Conservation (phyloP, 116 monocot genomes). For the Papilionanthe hybrid region DNA sequence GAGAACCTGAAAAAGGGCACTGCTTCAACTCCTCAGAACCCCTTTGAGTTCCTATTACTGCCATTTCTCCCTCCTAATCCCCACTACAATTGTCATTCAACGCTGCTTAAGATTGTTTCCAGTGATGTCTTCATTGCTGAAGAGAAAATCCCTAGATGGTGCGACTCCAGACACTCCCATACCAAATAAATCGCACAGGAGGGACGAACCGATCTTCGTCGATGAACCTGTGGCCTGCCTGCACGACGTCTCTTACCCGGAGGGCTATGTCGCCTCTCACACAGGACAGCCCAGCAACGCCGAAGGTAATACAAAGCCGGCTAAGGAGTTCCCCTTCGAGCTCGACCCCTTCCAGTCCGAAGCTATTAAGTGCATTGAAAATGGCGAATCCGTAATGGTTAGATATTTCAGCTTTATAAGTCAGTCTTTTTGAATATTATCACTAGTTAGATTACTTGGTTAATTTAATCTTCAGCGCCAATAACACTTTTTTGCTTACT, state of each 20-base stretch:
- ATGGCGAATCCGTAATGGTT: slow-evolving; percentile 95
- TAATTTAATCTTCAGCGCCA: neutral
- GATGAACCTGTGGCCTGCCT: slow-evolving; percentile 58
- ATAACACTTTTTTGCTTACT: neutral
- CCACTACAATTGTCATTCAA: neutral
- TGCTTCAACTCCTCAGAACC: neutral
- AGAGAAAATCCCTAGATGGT: slow-evolving; percentile 47
- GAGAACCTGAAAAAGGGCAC: neutral
- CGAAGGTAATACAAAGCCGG: slow-evolving; percentile 33
- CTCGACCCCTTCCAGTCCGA: slow-evolving; percentile 94
- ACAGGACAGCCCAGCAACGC: neutral
- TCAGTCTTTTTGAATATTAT: neutral
- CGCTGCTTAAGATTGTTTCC: neutral
- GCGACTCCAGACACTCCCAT: slow-evolving; percentile 10
- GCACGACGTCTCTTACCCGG: slow-evolving; percentile 91
- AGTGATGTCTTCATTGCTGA: slow-evolving; percentile 27
- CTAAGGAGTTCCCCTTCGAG: slow-evolving; percentile 70
- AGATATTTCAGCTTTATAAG: neutral
- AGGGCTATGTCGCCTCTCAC: slow-evolving; percentile 35
- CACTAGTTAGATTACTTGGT: neutral
- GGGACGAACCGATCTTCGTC: slow-evolving; percentile 8
- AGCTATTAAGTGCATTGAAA: slow-evolving; percentile 78
- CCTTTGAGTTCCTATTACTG: neutral
- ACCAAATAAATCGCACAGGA: slow-evolving; percentile 26
- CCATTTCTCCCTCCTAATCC: neutral